Percentiles rank a stretch among this genome's conserved stretches.
Conservation (phyloP, 192 early-diverging fungal genomes). For the Gaertneriomyces sp. region DNA sequence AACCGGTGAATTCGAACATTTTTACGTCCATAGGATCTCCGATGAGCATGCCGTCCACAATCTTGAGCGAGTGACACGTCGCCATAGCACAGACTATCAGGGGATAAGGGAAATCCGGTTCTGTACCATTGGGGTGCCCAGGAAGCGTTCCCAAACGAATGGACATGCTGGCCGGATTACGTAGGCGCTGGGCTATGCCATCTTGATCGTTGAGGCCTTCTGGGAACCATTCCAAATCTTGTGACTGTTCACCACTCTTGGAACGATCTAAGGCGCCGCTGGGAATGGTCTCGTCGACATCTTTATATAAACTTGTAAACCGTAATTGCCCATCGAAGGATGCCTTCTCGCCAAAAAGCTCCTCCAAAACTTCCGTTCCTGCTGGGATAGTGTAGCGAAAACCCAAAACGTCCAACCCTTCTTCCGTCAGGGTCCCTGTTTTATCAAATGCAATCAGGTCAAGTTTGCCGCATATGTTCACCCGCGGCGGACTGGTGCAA, state of each 20-base stretch:
- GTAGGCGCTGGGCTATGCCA: background rate
- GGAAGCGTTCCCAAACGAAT: constrained; percentile 25
- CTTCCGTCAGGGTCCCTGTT: constrained; percentile 95
- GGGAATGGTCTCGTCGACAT: constrained; percentile 22
- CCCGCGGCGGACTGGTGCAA: constrained; percentile 85
- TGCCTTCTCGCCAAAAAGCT: background rate
- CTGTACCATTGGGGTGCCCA: constrained; percentile 34
- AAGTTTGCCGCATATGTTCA: constrained; percentile 95
- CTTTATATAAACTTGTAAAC: constrained; percentile 31
- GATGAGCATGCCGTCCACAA: constrained; percentile 81
- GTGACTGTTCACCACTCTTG: constrained; percentile 13
- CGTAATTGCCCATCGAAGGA: constrained; percentile 19
- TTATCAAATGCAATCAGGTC: constrained; percentile 99
- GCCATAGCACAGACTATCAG: constrained; percentile 59
- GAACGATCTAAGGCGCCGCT: constrained; percentile 35
- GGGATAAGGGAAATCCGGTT: constrained; percentile 48
- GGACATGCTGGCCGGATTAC: constrained; percentile 37
- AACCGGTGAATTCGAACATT: constrained; percentile 96
- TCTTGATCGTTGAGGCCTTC: constrained; percentile 1
- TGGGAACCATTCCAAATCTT: background rate
- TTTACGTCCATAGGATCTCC: constrained; percentile 96
- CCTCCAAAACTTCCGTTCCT: constrained; percentile 13
- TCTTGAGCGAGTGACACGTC: constrained; percentile 71
- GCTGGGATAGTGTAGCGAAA: constrained; percentile 57
- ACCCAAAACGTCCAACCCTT: constrained; percentile 93